Evolutionary conservation across 495 filamentous ascomycete species (phyloP).

Genomic region (Apodospora peruviana): DNA sequence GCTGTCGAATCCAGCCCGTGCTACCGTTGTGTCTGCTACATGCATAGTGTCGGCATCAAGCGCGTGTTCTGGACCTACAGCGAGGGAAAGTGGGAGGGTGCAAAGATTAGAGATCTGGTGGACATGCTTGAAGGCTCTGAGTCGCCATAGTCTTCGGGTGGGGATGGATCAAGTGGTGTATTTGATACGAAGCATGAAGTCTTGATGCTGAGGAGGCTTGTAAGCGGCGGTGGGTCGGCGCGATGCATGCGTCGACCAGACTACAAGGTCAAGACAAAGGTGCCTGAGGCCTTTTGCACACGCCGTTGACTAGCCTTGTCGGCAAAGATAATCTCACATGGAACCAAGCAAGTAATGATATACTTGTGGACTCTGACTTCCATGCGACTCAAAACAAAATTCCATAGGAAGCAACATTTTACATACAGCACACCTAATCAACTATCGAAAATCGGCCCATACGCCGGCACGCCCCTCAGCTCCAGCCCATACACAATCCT

Average conservation of each 20-base stretch:
- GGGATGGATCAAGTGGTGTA: slow-evolving; percentile 11
- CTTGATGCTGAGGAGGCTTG: slow-evolving; percentile 34
- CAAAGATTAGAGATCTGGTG: slow-evolving; percentile 43
- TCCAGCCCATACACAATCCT: slow-evolving; percentile 58
- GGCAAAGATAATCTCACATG: no score
- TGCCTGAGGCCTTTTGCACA: no score
- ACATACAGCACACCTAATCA: no score
- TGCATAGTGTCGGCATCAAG: slow-evolving; percentile 48
- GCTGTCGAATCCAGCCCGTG: slow-evolving; percentile 39
- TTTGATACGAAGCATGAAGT: slow-evolving; percentile 52
- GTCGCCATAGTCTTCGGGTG: neutral
- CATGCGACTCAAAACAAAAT: no score
- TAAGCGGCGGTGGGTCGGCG: no score
- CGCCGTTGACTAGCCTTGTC: no score
- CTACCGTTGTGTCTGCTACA: slow-evolving; percentile 46
- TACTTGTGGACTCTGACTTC: no score
- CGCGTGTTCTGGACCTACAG: slow-evolving; percentile 49
- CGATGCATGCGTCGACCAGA: no score
- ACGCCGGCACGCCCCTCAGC: slow-evolving; percentile 60
- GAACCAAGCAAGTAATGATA: no score
- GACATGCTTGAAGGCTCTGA: slow-evolving; percentile 31
- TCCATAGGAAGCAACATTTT: no score
- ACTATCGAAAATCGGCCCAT: slow-evolving; percentile 75
- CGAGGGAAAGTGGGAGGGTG: slow-evolving; percentile 42
- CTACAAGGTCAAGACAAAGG: no score